Evolutionary conservation across 148 eudicot species (phyloP).

Genomic region (Heliamphora exappendiculata): DNA sequence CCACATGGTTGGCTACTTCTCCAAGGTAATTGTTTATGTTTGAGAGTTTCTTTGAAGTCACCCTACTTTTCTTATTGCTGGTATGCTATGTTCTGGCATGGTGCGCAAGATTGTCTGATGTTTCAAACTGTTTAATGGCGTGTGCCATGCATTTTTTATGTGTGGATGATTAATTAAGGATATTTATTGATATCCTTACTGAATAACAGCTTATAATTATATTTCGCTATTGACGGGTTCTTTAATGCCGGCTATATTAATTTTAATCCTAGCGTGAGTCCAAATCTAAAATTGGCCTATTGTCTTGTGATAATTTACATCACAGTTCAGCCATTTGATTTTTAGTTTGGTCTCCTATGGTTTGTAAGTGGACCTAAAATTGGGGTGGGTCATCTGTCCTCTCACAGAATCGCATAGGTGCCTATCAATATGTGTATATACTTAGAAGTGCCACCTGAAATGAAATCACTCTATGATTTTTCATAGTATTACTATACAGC

Average conservation of each 20-base stretch:
- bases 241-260: background rate
- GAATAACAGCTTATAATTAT: background rate
- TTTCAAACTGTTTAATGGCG: background rate
- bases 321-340: background rate
- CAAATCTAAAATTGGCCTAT: background rate
- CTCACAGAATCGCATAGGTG: background rate
- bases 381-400: background rate
- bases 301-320: background rate
- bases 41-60: background rate
- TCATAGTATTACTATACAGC: background rate
- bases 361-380: background rate
- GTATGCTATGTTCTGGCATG: background rate
- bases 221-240: background rate
- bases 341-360: background rate
- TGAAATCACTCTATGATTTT: background rate
- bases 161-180: background rate
- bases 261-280: background rate
- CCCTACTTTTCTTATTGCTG: background rate
- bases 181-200: background rate
- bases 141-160: background rate
- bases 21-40: conserved; percentile 52
- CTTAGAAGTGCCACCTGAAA: background rate
- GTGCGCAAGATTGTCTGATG: background rate
- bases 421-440: background rate
- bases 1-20: conserved; percentile 99